Base-by-base conservation (phyloP, 805 yeast species). In the Vanderwaltozyma yarrowii region DNA sequence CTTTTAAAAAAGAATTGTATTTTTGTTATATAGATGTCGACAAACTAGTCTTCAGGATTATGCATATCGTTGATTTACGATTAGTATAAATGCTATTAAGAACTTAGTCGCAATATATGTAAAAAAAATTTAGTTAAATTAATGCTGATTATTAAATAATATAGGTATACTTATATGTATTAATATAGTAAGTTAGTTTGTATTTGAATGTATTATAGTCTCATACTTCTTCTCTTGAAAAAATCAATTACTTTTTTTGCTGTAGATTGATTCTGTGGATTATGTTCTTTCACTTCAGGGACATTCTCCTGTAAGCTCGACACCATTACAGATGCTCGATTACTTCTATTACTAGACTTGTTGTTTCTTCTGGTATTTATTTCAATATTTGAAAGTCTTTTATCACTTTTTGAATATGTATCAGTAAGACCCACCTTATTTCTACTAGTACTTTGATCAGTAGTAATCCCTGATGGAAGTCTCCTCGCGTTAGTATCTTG, bases 211-310 rank as follows among this genome's bases (percentile, higher is more conserved):
- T 10, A 12, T 44, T 31, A 52, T 14, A 51, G 24, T 43, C 61
- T 55, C 65, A 65, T 60, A 45, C 71, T 74, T 61, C 84, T 73
- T 60, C 88, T 71, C 54, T 79, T 79, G 65, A 80, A 80, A 56
- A 80, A 80, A 56, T 80, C 88, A 71, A 80, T 74, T 9, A 80
- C 87, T 50, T 76, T 76, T 53, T 78, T 75, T 5, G 92, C 86
- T 2, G 92, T 80, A 34, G 87, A 78, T 20, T 40, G 45, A n/a
- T 29, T 15, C 10, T 31, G 32, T 13, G 30, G 33, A 31, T 33
- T 13, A 3, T 17, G 35, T 3, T 25, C 30, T 26, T n/a, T 16
- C 9, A 4, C 26, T 17, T 11, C 29, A 30, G 31, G 5, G 6
- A 11, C 20, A 28, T 24, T 39, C 12, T 29, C 30, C 16, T 31